phyloP scores from a whole-genome alignment of 768 basidiomycete species.

The Serendipita indica region DNA sequence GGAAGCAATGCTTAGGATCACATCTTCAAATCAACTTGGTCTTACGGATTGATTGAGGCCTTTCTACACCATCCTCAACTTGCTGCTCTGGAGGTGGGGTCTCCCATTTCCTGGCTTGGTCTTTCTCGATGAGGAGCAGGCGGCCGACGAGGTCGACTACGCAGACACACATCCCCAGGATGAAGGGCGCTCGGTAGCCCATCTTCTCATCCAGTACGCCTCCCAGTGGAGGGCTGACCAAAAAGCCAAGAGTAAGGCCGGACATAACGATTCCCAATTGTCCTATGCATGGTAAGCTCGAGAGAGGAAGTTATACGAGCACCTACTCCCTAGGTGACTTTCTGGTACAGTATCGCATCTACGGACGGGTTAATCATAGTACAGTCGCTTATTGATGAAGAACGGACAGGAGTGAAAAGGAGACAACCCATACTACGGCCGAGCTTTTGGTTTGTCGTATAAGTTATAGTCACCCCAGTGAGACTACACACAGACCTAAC shows the following conservation, averaged over 20 bases:
- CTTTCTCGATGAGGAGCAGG: conserved; percentile 41
- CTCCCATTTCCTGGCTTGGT: conserved; percentile 36
- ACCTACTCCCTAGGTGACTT: conserved; percentile 34
- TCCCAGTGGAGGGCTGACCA: conserved; percentile 44
- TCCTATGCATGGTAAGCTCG: conserved; percentile 21
- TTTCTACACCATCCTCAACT: not conserved
- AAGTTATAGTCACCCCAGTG: not conserved
- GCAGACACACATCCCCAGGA: conserved; percentile 35
- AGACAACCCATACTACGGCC: conserved; percentile 47
- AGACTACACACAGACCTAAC: conserved; percentile 20
- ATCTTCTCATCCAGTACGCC: conserved; percentile 38
- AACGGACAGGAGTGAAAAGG: conserved; percentile 41
- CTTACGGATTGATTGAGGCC: conserved; percentile 10
- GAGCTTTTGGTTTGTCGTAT: conserved; percentile 24
- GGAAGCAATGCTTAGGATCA: not conserved
- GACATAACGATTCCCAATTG: conserved; percentile 49
- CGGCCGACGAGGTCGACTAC: conserved; percentile 38
- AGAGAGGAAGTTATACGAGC: not conserved
- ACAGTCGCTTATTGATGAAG: not conserved
- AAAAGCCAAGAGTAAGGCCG: conserved; percentile 41
- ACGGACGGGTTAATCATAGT: not conserved
- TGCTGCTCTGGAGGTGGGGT: conserved; percentile 19
- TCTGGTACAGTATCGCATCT: conserved; percentile 46
- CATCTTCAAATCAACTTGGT: not conserved
- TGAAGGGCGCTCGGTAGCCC: conserved; percentile 46